Base-by-base conservation (phyloP, 2,329 filamentous ascomycete species). In the Alternaria metachromatica region DNA sequence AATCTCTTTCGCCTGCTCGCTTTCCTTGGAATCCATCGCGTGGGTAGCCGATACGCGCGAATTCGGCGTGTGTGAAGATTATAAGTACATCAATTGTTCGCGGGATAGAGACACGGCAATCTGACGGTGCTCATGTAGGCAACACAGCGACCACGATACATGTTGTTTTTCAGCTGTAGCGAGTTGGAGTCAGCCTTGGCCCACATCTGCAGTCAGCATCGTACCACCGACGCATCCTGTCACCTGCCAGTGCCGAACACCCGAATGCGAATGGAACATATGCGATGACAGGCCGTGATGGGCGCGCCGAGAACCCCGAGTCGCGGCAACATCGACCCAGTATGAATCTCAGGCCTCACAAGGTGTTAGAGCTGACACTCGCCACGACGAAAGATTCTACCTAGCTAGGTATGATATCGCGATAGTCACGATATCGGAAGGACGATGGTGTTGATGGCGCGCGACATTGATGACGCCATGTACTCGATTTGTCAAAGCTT, bases 381-480 rank as follows among this genome's bases (percentile, higher is more conserved):
- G 13, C 3, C n/a, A 41, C 20, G 21, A 48, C 11, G 11, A 3
- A 6, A 18, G 1, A 3, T 3, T 8, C 6, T 41, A 41, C n/a
- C 37, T 1, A 18, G n/a, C 15, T 1, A n/a, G 2, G 2, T 13
- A 4, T 30, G 18, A 18, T 25, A 60, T 28, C 8, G 48, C n/a
- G 18, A n/a, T 20, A 10, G 6, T 21, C 10, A 53, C 23, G 41
- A 23, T 28, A 12, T 10, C 25, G 25, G 6, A 55, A 33, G 33
- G 8, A 13, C 9, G 21, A 50, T 37, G 18, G 23, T 53, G 23
- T 53, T 57, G 58, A 61, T 64, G 26, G 41, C 11, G 58, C 45
- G 28, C 58, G 21, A 51, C n/a, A 54, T 37, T 65, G 58, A 63
- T 78, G 76, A 77, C 75, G 76, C 68, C 71, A 75, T 73, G 7